These are phyloP conservation scores for Papiliotrema nemorosa DNA, from an alignment of 1,284 basidiomycete species.

Conservation along the genomic window DNA sequence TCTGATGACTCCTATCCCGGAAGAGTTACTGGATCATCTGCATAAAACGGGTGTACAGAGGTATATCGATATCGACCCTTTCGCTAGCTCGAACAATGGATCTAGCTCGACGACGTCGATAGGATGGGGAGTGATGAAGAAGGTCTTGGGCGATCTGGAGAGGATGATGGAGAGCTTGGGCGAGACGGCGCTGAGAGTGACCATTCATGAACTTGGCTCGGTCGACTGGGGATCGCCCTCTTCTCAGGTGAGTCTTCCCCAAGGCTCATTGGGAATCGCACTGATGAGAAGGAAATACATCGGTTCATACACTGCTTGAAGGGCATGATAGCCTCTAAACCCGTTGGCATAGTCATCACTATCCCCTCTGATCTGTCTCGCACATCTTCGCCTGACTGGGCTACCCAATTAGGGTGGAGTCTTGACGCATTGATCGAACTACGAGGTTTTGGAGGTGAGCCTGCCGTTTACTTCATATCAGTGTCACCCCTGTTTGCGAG, in stretches of 20 bases:
- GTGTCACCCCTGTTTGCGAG: too few relatives aligned
- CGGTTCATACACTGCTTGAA: conserved; percentile 67
- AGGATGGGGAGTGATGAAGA: conserved; percentile 7
- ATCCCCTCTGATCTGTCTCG: conserved; percentile 53
- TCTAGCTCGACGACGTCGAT: conserved; percentile 4
- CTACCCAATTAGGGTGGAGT: conserved; percentile 72
- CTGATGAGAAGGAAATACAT: conserved; percentile 58
- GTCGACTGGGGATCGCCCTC: conserved; percentile 65
- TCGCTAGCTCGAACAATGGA: background rate
- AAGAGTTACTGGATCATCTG: conserved; percentile 14
- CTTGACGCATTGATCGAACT: conserved; percentile 72
- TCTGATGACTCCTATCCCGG: conserved; percentile 29
- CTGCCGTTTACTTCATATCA: background rate
- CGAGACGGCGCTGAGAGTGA: conserved; percentile 17
- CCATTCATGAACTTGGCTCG: conserved; percentile 64
- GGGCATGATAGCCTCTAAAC: conserved; percentile 56
- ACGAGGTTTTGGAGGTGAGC: conserved; percentile 72
- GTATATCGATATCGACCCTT: conserved; percentile 20
- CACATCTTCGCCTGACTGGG: conserved; percentile 55
- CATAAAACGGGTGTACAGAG: conserved; percentile 15
- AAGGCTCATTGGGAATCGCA: background rate
- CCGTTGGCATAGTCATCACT: conserved; percentile 63
- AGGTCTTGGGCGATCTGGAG: conserved; percentile 11
- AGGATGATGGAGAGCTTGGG: conserved; percentile 12
- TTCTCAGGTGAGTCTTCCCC: conserved; percentile 53